Evolutionary conservation across 495 filamentous ascomycete genomes (phyloP).

Genomic region (Xylaria flabelliformis): DNA sequence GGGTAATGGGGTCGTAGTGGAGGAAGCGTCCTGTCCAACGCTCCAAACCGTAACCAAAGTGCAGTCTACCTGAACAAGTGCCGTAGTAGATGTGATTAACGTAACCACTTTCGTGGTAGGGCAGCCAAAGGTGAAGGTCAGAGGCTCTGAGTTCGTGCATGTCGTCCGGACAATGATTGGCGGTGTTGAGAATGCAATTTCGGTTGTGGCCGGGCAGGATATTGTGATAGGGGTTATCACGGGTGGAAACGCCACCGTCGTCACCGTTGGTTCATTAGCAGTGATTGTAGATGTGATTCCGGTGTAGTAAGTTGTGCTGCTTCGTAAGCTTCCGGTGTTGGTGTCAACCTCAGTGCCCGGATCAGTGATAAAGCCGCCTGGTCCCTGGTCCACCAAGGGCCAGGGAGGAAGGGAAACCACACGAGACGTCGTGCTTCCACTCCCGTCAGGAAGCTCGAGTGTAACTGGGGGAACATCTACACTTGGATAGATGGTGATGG

Average conservation of each 20-base stretch:
- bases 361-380: background rate
- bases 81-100: background rate
- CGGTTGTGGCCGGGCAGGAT: conserved; percentile 3
- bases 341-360: background rate
- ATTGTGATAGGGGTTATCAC: background rate
- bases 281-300: background rate
- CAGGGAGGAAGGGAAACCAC: conserved; percentile 31
- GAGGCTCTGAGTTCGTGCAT: background rate
- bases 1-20: background rate
- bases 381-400: conserved; percentile 26
- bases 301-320: conserved; percentile 15
- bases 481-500: conserved; percentile 23
- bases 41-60: background rate
- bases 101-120: background rate
- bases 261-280: background rate
- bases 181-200: conserved; percentile 3
- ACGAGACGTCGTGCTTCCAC: conserved; percentile 25
- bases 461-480: conserved; percentile 31
- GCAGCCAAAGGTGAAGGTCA: conserved; percentile 6
- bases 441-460: conserved; percentile 19
- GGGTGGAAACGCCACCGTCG: conserved; percentile 6
- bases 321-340: background rate
- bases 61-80: conserved; percentile 1
- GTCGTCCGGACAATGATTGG: background rate
- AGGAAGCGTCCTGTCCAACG: background rate